These are phyloP conservation scores for Cladosporium colombiae DNA, from an alignment of 2,329 filamentous ascomycete genomes.

Conservation along the genomic window DNA sequence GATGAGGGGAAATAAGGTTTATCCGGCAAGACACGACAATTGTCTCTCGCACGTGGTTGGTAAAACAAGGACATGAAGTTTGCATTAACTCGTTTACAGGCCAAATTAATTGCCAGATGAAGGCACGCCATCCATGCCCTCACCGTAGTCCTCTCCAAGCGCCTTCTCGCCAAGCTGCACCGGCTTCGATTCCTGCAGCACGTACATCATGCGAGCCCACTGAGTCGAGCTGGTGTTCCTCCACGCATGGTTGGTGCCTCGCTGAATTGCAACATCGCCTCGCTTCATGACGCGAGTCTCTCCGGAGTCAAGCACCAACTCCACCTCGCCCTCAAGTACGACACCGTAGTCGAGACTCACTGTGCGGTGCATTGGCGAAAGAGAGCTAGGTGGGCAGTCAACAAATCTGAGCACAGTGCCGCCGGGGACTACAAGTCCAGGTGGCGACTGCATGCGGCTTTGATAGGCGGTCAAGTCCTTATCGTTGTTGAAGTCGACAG, in stretches of 20 bases:
- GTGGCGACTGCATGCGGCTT: constrained; percentile 44
- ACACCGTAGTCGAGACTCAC: constrained; percentile 39
- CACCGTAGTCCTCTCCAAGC: constrained; percentile 35
- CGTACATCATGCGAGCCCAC: constrained; percentile 39
- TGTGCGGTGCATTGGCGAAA: constrained; percentile 24
- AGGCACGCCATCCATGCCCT: constrained; percentile 32
- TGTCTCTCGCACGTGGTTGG: background rate
- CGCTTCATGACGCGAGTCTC: constrained; percentile 33
- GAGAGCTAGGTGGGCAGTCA: constrained; percentile 16
- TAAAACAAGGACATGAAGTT: background rate
- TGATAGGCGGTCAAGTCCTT: constrained; percentile 51
- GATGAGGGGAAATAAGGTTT: background rate
- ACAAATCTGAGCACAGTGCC: constrained; percentile 47
- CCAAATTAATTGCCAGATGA: constrained; percentile 18
- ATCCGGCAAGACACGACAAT: background rate
- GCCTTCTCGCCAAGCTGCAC: constrained; percentile 33
- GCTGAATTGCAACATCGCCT: constrained; percentile 37
- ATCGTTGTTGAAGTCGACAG: constrained; percentile 48
- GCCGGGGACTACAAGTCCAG: constrained; percentile 51
- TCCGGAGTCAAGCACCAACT: constrained; percentile 36
- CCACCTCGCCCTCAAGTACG: constrained; percentile 37
- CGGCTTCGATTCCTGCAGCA: constrained; percentile 35
- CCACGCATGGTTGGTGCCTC: constrained; percentile 40
- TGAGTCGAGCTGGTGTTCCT: constrained; percentile 36
- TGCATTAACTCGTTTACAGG: background rate